Percentiles rank a stretch among this genome's conserved stretches.
phyloP scores from a whole-genome alignment of 495 filamentous ascomycete species.

The Penicillium paradoxum region DNA sequence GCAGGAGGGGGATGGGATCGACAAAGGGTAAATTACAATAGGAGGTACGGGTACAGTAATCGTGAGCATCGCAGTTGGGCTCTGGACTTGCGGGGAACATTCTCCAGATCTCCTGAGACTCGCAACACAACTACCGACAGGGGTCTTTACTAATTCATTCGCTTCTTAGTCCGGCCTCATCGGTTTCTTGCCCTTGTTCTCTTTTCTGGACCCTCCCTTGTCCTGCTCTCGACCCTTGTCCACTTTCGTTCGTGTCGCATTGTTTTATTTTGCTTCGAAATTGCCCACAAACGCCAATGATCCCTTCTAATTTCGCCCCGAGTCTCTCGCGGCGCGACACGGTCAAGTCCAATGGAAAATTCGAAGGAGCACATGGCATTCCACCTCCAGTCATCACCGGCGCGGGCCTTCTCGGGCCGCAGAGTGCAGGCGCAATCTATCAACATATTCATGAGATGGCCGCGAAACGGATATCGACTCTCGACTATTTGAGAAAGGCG shows the following conservation, averaged over 20 bases:
- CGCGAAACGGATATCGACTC: slow-evolving; percentile 89
- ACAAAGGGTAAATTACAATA: slow-evolving; percentile 3
- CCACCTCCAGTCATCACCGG: slow-evolving; percentile 29
- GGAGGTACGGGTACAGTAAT: slow-evolving; percentile 2
- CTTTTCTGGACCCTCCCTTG: slow-evolving; percentile 2
- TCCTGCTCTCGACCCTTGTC: slow-evolving; percentile 5
- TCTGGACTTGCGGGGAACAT: slow-evolving; percentile 16
- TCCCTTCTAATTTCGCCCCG: slow-evolving; percentile 35
- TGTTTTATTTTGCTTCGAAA: neutral
- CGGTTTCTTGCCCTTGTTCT: neutral
- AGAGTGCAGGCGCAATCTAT: slow-evolving; percentile 63
- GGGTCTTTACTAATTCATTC: neutral
- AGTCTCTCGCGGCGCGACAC: slow-evolving; percentile 36
- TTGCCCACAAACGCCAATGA: slow-evolving; percentile 21
- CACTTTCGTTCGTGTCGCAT: slow-evolving; percentile 3
- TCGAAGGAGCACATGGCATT: slow-evolving; percentile 23
- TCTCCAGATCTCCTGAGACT: slow-evolving; percentile 14
- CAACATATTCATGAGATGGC: slow-evolving; percentile 86
- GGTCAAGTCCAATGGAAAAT: slow-evolving; percentile 29
- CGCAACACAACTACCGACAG: neutral
- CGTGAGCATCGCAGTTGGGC: neutral
- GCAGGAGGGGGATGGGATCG: slow-evolving; percentile 3
- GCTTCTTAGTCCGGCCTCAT: neutral
- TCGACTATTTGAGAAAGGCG: slow-evolving; percentile 91
- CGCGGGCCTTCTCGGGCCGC: slow-evolving; percentile 43